Percentiles rank a stretch among this genome's conserved stretches.
phyloP scores from a whole-genome alignment of 2,329 filamentous ascomycete species.

The Pyrenochaeta sp. region DNA sequence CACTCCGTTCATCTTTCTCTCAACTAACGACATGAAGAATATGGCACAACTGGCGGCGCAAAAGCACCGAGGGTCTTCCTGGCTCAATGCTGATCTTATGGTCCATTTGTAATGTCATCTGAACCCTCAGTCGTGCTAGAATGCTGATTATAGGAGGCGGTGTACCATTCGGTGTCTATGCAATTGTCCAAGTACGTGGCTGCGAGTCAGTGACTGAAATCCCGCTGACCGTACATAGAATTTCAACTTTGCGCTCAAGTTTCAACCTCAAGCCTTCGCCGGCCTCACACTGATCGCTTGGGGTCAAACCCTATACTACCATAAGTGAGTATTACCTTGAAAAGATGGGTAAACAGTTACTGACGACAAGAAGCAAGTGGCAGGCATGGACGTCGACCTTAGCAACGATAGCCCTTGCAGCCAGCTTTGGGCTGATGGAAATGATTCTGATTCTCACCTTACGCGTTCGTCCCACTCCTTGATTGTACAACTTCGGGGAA shows the following conservation, averaged over 20 bases:
- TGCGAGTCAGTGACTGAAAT: neutral
- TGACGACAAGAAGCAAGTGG: constrained; percentile 52
- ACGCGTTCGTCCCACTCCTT: constrained; percentile 48
- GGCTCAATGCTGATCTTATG: constrained; percentile 69
- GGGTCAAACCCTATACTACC: constrained; percentile 62
- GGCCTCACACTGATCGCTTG: constrained; percentile 59
- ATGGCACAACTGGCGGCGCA: constrained; percentile 68
- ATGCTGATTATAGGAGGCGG: constrained; percentile 30
- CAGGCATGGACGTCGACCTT: constrained; percentile 55
- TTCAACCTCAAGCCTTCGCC: constrained; percentile 63
- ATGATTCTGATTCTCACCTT: constrained; percentile 65
- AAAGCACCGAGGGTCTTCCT: constrained; percentile 68
- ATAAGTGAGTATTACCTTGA: constrained; percentile 45
- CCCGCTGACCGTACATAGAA: constrained; percentile 46
- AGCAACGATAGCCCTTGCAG: constrained; percentile 50
- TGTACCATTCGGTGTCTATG: constrained; percentile 61
- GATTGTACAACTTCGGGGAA: neutral
- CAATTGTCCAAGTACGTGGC: constrained; percentile 55
- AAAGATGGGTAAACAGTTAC: neutral
- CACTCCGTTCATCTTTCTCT: constrained; percentile 2
- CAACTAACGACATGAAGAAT: constrained; percentile 50
- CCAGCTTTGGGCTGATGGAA: constrained; percentile 62
- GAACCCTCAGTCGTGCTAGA: too few species aligned
- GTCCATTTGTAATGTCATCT: constrained; percentile 58
- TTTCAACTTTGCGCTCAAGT: constrained; percentile 62